A percentile compares a stretch with the other conserved stretches of the same genome.
These are phyloP conservation scores for Dendrobium nobile DNA, from an alignment of 106 monocot species.

Conservation along the genomic window DNA sequence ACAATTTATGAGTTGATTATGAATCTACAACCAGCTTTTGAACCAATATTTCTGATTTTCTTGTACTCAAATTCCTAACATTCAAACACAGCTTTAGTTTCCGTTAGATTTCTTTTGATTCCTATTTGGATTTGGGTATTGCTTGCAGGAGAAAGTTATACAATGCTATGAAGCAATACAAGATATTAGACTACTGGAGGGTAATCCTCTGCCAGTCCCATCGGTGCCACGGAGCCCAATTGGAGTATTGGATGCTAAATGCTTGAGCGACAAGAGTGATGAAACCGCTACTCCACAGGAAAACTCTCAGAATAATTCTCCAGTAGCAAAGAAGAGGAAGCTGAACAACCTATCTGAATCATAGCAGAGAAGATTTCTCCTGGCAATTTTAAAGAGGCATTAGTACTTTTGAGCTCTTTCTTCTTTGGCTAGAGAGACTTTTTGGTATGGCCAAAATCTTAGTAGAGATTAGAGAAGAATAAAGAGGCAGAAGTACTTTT, in stretches of 20 bases:
- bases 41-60: no score
- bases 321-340: not conserved
- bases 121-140: not conserved
- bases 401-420: not conserved
- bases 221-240: not conserved
- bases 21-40: no score
- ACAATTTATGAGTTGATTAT: no score
- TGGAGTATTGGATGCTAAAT: slow-evolving; percentile 10
- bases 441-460: not conserved
- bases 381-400: not conserved
- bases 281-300: not conserved
- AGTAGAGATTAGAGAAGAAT: not conserved
- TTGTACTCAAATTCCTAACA: no score
- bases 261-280: not conserved
- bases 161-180: slow-evolving; percentile 5
- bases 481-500: not conserved
- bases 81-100: no score
- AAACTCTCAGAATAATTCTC: not conserved
- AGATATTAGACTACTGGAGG: not conserved
- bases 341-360: not conserved
- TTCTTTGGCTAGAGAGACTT: not conserved
- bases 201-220: not conserved
- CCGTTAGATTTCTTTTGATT: not conserved
- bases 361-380: not conserved
- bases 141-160: slow-evolving; percentile 12